Conservation (phyloP, 2,329 filamentous ascomycete genomes). For the Acrodontium crateriforme region DNA sequence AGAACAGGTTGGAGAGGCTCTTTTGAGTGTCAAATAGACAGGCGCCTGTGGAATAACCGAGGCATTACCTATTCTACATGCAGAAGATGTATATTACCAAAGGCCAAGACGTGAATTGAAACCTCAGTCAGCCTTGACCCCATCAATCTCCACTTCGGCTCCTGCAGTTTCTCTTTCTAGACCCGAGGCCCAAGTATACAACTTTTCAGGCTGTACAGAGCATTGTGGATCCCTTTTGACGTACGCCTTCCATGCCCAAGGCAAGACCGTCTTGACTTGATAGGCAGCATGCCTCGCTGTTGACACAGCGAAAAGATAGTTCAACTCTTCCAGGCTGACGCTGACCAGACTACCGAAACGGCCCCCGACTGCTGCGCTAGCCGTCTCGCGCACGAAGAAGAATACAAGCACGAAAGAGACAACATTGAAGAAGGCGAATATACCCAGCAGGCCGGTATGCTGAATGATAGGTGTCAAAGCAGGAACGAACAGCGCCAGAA, state of each 20-base stretch:
- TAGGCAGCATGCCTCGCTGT: slow-evolving; percentile 7
- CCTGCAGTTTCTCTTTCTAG: background rate
- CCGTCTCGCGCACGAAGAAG: slow-evolving; percentile 20
- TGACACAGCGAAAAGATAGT: slow-evolving; percentile 17
- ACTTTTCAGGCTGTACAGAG: slow-evolving; percentile 4
- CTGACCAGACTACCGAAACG: slow-evolving; percentile 10
- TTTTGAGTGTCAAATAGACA: no score
- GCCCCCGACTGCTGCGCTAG: slow-evolving; percentile 10
- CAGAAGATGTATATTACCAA: no score
- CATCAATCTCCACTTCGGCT: background rate
- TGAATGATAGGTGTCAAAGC: slow-evolving; percentile 10
- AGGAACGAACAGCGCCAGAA: slow-evolving; percentile 18
- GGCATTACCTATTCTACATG: no score
- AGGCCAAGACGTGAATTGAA: no score
- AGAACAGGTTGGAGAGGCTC: no score
- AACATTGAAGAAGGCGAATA: slow-evolving; percentile 19
- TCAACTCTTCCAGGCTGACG: slow-evolving; percentile 19
- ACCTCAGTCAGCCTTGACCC: no score
- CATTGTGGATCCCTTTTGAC: slow-evolving; percentile 1
- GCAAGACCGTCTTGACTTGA: slow-evolving; percentile 6
- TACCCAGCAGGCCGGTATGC: slow-evolving; percentile 13
- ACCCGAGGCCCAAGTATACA: slow-evolving; percentile 4
- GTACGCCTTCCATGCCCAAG: slow-evolving; percentile 6
- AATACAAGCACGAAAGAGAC: slow-evolving; percentile 19
- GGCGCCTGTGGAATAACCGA: no score